Percentiles rank a stretch among this genome's conserved stretches.
phyloP scores from a whole-genome alignment of 257 asterid species.

The Plantago elongata region DNA sequence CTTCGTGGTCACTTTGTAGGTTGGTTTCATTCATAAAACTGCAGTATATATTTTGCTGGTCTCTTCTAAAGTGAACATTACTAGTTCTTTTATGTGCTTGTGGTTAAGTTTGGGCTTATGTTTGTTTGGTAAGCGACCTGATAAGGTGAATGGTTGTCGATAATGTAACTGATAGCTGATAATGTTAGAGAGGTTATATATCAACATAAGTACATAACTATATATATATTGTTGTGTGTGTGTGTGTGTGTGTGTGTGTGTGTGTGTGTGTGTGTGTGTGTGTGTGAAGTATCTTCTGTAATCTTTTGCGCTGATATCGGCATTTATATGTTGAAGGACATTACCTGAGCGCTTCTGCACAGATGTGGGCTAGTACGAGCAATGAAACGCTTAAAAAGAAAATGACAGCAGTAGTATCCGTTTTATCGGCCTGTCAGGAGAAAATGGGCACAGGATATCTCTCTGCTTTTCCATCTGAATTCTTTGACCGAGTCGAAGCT shows the following conservation, averaged over 20 bases:
- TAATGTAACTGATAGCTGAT: no score
- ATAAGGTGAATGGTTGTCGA: no score
- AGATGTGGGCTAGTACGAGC: slow-evolving; percentile 85
- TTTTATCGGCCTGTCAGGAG: slow-evolving; percentile 55
- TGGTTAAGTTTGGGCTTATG: no score
- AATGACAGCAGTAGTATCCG: slow-evolving; percentile 55
- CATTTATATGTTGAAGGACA: slow-evolving; percentile 49
- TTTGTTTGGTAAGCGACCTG: no score
- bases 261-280: no score
- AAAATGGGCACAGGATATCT: slow-evolving; percentile 76
- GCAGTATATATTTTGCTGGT: background rate
- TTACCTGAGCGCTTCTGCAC: slow-evolving; percentile 81
- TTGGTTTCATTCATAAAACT: slow-evolving; percentile 20
- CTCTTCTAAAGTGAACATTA: no score
- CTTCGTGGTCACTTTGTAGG: slow-evolving; percentile 99
- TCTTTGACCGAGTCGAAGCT: slow-evolving; percentile 71
- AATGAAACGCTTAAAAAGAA: slow-evolving; percentile 50
- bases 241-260: no score
- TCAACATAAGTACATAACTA: background rate
- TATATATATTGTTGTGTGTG: no score
- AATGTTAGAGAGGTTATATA: background rate
- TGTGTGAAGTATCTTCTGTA: no score
- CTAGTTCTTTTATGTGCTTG: no score
- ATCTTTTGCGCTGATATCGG: background rate
- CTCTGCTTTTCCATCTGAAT: slow-evolving; percentile 74